Evolutionary conservation across 352 stramenopile species (phyloP).

Genomic region (Phytophthora hibernalis): DNA sequence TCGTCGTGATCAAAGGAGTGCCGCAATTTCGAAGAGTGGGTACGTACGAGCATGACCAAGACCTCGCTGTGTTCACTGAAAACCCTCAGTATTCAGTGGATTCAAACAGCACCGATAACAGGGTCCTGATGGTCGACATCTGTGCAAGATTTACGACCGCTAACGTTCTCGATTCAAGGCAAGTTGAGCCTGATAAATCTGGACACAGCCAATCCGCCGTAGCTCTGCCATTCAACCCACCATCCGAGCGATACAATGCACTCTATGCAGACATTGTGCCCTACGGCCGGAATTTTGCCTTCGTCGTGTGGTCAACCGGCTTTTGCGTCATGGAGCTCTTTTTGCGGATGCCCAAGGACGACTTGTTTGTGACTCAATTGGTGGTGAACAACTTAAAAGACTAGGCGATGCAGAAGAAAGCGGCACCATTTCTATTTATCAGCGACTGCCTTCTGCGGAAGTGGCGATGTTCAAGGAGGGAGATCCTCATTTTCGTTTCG

Average conservation of each 20-base stretch:
- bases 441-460: slow-evolving; percentile 34
- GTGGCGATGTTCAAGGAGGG: slow-evolving; percentile 38
- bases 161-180: slow-evolving; percentile 10
- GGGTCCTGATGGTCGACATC: slow-evolving; percentile 39
- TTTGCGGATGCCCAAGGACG: slow-evolving; percentile 34
- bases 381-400: slow-evolving; percentile 36
- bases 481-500: slow-evolving; percentile 25
- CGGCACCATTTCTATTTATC: slow-evolving; percentile 36
- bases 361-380: slow-evolving; percentile 25
- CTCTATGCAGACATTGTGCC: slow-evolving; percentile 29
- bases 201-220: slow-evolving; percentile 5
- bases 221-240: slow-evolving; percentile 34
- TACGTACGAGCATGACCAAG: slow-evolving; percentile 37
- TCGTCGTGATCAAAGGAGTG: slow-evolving; percentile 38
- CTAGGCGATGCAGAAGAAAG: slow-evolving; percentile 1
- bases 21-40: slow-evolving; percentile 34
- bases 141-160: slow-evolving; percentile 35
- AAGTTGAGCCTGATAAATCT: not conserved
- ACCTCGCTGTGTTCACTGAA: slow-evolving; percentile 38
- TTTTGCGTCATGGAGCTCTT: slow-evolving; percentile 51
- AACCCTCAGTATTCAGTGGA: not conserved
- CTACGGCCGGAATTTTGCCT: slow-evolving; percentile 35
- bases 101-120: slow-evolving; percentile 3
- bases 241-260: slow-evolving; percentile 40
- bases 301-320: slow-evolving; percentile 47